phyloP scores from a whole-genome alignment of 768 basidiomycete species.

The Leccinum uliginosum region DNA sequence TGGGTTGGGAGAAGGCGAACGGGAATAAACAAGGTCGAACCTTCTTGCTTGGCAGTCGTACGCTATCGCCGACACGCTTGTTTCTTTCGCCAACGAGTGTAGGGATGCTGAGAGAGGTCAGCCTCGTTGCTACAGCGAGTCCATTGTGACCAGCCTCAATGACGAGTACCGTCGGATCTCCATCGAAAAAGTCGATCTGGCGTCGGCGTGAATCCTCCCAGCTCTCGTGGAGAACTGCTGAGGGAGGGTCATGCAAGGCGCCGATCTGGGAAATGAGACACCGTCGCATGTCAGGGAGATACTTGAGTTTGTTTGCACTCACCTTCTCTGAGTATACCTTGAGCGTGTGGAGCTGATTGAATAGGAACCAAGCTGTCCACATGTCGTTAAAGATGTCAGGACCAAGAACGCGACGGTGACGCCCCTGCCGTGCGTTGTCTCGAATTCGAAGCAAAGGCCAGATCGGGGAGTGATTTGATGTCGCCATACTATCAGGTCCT shows the following conservation, averaged over 20 bases:
- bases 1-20: too few relatives aligned
- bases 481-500: slow-evolving; percentile 23
- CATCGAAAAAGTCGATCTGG: slow-evolving; percentile 41
- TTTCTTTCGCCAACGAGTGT: slow-evolving; percentile 54
- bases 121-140: slow-evolving; percentile 54
- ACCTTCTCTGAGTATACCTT: slow-evolving; percentile 47
- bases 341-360: slow-evolving; percentile 56
- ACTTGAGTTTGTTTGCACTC: background rate
- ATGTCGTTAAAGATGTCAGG: slow-evolving; percentile 23
- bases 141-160: slow-evolving; percentile 67
- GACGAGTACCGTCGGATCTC: slow-evolving; percentile 54
- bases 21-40: too few relatives aligned
- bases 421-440: slow-evolving; percentile 41
- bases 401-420: slow-evolving; percentile 54
- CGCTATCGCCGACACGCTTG: slow-evolving; percentile 44
- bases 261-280: slow-evolving; percentile 25
- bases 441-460: slow-evolving; percentile 56
- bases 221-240: slow-evolving; percentile 39
- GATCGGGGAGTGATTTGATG: slow-evolving; percentile 43
- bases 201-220: slow-evolving; percentile 46
- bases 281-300: background rate
- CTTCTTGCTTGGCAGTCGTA: too few relatives aligned
- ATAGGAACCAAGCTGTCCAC: slow-evolving; percentile 60
- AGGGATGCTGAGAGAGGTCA: slow-evolving; percentile 51
- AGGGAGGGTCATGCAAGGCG: slow-evolving; percentile 34